Evolutionary conservation across 768 basidiomycete species (phyloP), one percentile per base, ranked within the genome.

Genomic region (Rhodosporidiobolus sp.): DNA sequence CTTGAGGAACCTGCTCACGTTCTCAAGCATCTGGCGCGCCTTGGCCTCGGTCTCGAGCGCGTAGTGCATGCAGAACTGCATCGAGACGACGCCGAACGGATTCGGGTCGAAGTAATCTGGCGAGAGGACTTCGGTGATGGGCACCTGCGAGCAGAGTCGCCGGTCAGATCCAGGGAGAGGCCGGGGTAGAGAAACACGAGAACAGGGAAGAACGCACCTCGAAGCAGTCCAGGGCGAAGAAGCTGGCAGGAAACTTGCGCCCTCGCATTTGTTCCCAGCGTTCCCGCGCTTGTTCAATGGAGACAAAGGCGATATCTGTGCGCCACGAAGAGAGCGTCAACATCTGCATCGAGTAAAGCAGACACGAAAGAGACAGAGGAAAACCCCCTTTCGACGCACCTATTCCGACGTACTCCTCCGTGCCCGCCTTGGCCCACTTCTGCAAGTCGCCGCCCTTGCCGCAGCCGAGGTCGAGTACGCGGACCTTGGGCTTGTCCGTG

Each of bases 31-130:
- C 80, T 87, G 89, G 45, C 91, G 86, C 34, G 88, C 90, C 79
- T 96, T 96, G 69, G 86, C 83, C 43, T 87, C 86, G n/a, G 86
- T 89, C 81, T 98, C 94, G 80, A 99, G 98, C 14, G 96, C 96
- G 79, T 99, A 98, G 81, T 99, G 96, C 91, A 99, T 97, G 82
- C 96, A 98, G 81, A 99, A 99, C 80, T 99, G 96, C 92, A 97
- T 92, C 4, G 92, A 91, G 10, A 98, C 93, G 67, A 93, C 91
- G 79, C 98, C 96, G 79, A 96, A 96, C 10, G 88, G 88, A 43
- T 85, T 34, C 20, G 24, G 10, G 32, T 67, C 57, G 43, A 62
- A 38, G 28, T 67, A 61, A 2, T 46, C 8, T 0, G 61, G 52
- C 4, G 7, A 88, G 82, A 97, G 86, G n/a, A 84, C 88, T 60